Conservation (phyloP, 2,329 filamentous ascomycete species). For the Periglandula ipomoeae region DNA sequence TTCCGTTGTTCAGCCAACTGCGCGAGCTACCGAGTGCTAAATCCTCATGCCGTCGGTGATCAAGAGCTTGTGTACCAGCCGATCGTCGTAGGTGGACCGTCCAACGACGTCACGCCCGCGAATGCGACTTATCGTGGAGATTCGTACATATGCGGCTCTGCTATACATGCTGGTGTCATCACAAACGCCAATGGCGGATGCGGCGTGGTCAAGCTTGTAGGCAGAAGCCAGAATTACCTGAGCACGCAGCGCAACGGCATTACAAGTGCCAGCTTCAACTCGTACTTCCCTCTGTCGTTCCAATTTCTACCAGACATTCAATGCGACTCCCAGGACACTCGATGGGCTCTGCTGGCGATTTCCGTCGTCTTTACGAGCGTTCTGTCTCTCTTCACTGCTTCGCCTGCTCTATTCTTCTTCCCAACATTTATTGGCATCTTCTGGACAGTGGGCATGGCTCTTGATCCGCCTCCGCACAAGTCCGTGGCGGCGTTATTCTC, state of each 20-base stretch:
- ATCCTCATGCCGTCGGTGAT: slow-evolving; percentile 67
- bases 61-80: slow-evolving; percentile 55
- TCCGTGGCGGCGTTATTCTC: slow-evolving; percentile 66
- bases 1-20: slow-evolving; percentile 72
- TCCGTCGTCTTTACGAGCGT: slow-evolving; percentile 71
- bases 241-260: slow-evolving; percentile 65
- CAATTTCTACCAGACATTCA: slow-evolving; percentile 59
- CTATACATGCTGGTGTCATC: slow-evolving; percentile 75
- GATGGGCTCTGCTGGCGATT: slow-evolving; percentile 77
- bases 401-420: slow-evolving; percentile 75
- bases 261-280: slow-evolving; percentile 67
- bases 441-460: slow-evolving; percentile 81
- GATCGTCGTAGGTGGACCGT: slow-evolving; percentile 60
- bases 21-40: slow-evolving; percentile 53
- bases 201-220: slow-evolving; percentile 67
- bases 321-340: slow-evolving; percentile 64
- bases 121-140: slow-evolving; percentile 71
- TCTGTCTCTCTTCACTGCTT: slow-evolving; percentile 73
- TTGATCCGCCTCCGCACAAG: slow-evolving; percentile 67
- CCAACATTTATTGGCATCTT: slow-evolving; percentile 74
- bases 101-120: slow-evolving; percentile 28
- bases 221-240: slow-evolving; percentile 54
- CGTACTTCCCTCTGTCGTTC: slow-evolving; percentile 83
- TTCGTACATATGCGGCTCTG: slow-evolving; percentile 77
- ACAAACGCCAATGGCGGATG: slow-evolving; percentile 66